Conservation (phyloP, 1,284 basidiomycete genomes). For the Cystobasidium sp. region DNA sequence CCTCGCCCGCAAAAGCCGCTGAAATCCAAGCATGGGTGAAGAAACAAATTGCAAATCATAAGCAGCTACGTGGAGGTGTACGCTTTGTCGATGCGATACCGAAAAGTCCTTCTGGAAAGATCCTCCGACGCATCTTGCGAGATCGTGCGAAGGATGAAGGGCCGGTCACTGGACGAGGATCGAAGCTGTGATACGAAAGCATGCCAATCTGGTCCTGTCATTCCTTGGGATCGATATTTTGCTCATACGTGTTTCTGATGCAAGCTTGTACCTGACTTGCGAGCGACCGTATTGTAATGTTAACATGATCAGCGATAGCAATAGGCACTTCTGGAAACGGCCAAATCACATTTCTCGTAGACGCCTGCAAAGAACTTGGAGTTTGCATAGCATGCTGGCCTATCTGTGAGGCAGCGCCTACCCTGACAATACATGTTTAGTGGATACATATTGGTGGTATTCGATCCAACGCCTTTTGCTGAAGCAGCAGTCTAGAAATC, state of each 20-base stretch:
- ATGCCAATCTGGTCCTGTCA: background rate
- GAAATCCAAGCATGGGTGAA: slow-evolving; percentile 55
- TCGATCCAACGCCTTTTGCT: background rate
- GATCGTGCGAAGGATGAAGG: slow-evolving; percentile 43
- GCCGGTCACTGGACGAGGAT: slow-evolving; percentile 18
- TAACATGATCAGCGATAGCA: too few species aligned
- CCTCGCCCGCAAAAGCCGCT: slow-evolving; percentile 46
- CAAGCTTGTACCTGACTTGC: too few species aligned
- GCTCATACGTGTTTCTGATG: too few species aligned
- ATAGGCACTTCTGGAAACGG: background rate
- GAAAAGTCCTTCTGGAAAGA: slow-evolving; percentile 50
- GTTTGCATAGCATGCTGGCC: background rate
- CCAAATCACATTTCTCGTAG: background rate
- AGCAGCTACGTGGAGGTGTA: slow-evolving; percentile 56
- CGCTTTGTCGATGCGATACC: slow-evolving; percentile 48
- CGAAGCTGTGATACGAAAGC: slow-evolving; percentile 38
- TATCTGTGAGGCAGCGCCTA: background rate
- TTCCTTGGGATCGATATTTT: background rate
- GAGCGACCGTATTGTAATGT: too few species aligned
- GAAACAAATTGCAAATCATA: slow-evolving; percentile 56
- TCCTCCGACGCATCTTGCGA: slow-evolving; percentile 46
- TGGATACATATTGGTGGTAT: background rate
- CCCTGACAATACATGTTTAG: background rate
- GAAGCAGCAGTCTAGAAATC: slow-evolving; percentile 12
- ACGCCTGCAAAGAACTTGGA: background rate